These are phyloP conservation scores for Coelastrella sp. DNA, from an alignment of 139 green algal genomes.

Conservation along the genomic window DNA sequence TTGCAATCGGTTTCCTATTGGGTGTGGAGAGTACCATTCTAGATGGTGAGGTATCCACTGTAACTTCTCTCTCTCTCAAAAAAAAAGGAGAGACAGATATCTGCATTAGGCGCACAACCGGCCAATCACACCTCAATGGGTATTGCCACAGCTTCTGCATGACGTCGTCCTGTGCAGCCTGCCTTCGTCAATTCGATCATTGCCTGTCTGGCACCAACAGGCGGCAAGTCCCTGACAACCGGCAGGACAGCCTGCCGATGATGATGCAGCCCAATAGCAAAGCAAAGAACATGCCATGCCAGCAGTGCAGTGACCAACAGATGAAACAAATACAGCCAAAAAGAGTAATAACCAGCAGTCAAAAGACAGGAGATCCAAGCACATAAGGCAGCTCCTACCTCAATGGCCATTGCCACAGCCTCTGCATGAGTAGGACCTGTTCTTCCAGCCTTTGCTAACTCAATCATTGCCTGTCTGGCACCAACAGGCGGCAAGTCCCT, in stretches of 20 bases:
- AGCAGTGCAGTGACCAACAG: too few species aligned
- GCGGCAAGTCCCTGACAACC: not conserved
- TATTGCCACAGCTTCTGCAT: conserved; percentile 54
- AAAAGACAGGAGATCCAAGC: too few species aligned
- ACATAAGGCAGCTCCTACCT: conserved; percentile 33
- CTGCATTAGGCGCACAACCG: not conserved
- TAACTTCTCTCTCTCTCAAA: too few species aligned
- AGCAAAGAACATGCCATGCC: too few species aligned
- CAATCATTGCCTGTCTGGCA: conserved; percentile 1
- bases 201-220: not conserved
- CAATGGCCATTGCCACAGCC: conserved; percentile 52
- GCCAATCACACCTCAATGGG: conserved; percentile 41
- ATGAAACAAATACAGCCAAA: too few species aligned
- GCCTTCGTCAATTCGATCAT: conserved; percentile 19
- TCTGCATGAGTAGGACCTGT: conserved; percentile 51
- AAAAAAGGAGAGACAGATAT: too few species aligned
- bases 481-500: not conserved
- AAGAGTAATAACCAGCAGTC: too few species aligned
- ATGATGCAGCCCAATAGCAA: conserved; percentile 54
- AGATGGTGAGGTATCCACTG: too few species aligned
- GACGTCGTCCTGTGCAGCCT: conserved; percentile 37
- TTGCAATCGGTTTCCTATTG: too few species aligned
- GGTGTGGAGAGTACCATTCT: too few species aligned
- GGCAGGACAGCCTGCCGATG: conserved; percentile 65
- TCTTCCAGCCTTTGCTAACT: conserved; percentile 19